Evolutionary conservation across 2,329 filamentous ascomycete genomes (phyloP).

Genomic region (Penicillium sp.): DNA sequence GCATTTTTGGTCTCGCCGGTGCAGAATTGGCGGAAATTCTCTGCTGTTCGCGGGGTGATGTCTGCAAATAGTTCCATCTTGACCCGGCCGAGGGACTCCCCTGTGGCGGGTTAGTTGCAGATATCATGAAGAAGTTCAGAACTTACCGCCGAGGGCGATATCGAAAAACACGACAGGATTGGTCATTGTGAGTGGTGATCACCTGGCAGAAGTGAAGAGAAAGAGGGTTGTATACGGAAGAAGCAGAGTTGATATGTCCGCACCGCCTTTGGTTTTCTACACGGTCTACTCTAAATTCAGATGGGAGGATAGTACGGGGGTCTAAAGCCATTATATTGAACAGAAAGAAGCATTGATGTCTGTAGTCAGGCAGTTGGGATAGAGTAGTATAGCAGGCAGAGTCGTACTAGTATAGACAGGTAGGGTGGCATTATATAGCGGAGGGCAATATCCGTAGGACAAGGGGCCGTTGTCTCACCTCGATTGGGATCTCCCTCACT

Average conservation of each 20-base stretch:
- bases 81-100: slow-evolving; percentile 81
- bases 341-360: no score
- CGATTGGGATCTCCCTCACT: neutral
- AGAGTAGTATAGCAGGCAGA: no score
- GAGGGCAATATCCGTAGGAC: neutral
- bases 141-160: slow-evolving; percentile 49
- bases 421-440: no score
- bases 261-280: neutral
- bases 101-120: slow-evolving; percentile 47
- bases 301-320: no score
- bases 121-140: neutral
- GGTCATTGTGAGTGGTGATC: slow-evolving; percentile 8
- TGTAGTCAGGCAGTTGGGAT: no score
- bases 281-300: no score
- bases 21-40: slow-evolving; percentile 97
- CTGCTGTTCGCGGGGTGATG: slow-evolving; percentile 81
- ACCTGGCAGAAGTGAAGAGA: neutral
- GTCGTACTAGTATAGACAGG: no score
- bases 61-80: slow-evolving; percentile 90
- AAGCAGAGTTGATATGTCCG: no score
- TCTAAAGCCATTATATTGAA: no score
- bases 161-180: slow-evolving; percentile 55
- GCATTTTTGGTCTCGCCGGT: slow-evolving; percentile 86
- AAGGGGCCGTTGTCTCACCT: neutral
- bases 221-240: no score